phyloP scores from a whole-genome alignment of 345 rosid genomes.

The Linum tenue region DNA sequence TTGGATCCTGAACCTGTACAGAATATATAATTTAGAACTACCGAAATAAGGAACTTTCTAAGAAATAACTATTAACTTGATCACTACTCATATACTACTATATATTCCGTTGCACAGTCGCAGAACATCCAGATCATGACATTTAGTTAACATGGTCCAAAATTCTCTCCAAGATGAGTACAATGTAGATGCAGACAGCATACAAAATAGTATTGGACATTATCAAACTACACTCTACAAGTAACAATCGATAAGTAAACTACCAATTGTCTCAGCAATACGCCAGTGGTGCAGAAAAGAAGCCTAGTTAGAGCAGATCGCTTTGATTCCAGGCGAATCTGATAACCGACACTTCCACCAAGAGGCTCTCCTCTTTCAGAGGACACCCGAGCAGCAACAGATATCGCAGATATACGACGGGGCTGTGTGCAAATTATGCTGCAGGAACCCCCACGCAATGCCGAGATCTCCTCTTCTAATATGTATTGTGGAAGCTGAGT shows the following conservation, averaged over 20 bases:
- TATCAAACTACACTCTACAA: conserved; percentile 1
- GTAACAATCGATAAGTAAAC: conserved; percentile 14
- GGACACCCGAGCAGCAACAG: conserved; percentile 89
- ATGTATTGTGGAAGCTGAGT: conserved; percentile 95
- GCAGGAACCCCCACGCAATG: conserved; percentile 73
- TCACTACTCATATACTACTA: not conserved
- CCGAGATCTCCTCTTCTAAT: conserved; percentile 75
- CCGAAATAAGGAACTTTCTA: conserved; percentile 4
- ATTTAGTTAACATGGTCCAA: not conserved
- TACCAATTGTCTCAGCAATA: conserved; percentile 83
- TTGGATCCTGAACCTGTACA: conserved; percentile 76
- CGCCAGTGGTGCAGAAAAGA: conserved; percentile 92
- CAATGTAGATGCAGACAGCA: not conserved
- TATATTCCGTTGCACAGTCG: not conserved
- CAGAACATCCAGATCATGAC: not conserved
- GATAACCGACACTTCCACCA: conserved; percentile 91
- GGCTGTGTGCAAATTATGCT: conserved; percentile 93
- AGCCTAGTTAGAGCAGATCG: conserved; percentile 72
- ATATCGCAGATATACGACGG: conserved; percentile 89
- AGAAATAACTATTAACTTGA: not conserved
- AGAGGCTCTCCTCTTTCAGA: conserved; percentile 86
- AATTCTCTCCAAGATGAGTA: not conserved
- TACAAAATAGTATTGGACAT: not conserved
- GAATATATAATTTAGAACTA: conserved; percentile 16
- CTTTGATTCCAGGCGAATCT: conserved; percentile 80